A percentile compares a stretch with the other conserved stretches of the same genome.
phyloP scores from a whole-genome alignment of 208 protist genomes.

The Leishmania guyanensis region DNA sequence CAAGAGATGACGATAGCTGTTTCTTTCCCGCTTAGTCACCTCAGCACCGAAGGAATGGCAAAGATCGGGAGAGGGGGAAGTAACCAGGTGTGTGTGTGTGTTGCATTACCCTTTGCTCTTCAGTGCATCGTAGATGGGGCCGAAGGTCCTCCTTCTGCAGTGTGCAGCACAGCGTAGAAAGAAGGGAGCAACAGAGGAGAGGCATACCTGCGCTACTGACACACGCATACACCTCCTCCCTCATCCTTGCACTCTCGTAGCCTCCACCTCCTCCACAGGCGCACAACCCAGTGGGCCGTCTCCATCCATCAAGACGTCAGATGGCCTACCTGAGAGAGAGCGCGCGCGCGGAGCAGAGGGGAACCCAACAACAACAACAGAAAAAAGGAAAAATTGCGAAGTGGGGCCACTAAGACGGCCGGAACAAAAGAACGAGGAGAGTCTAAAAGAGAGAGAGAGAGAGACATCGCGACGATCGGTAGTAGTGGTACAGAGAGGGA shows the following conservation, averaged over 20 bases:
- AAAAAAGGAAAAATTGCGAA: not conserved
- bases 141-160: not conserved
- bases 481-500: slow-evolving; percentile 10
- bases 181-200: slow-evolving; percentile 2
- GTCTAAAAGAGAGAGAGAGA: not conserved
- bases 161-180: not conserved
- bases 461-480: not conserved
- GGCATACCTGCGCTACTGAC: not conserved
- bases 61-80: not conserved
- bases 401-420: not conserved
- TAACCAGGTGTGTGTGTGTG: not conserved
- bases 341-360: too few species aligned
- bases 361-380: not conserved
- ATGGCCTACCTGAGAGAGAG: not conserved
- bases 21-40: not conserved
- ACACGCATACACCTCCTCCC: not conserved
- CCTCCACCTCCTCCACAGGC: not conserved
- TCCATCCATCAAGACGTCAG: not conserved
- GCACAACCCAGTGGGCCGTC: not conserved
- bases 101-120: not conserved
- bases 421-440: slow-evolving; percentile 6
- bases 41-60: not conserved
- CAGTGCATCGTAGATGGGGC: not conserved
- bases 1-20: not conserved
- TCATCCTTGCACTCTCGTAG: not conserved